A percentile compares a stretch with the other conserved stretches of the same genome.
phyloP scores from a whole-genome alignment of 768 basidiomycete species.

The Suillus cothurnatus region DNA sequence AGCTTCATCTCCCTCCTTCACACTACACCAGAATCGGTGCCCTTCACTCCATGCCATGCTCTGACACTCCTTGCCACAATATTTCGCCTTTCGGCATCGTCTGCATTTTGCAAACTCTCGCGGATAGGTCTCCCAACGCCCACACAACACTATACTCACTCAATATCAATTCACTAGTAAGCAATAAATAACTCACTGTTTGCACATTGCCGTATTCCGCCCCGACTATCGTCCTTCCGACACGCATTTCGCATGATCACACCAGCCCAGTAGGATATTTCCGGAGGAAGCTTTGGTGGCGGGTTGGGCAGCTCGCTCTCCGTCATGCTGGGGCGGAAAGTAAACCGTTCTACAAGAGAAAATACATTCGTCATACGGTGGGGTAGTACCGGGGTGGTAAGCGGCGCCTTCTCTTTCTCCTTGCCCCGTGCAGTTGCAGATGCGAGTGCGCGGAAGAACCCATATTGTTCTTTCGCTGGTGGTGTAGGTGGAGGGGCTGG shows the following conservation, averaged over 20 bases:
- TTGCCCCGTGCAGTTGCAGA: constrained; percentile 47
- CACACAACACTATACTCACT: constrained; percentile 75
- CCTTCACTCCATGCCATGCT: constrained; percentile 96
- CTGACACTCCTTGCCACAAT: constrained; percentile 97
- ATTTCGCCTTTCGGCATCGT: constrained; percentile 96
- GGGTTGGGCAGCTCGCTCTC: constrained; percentile 73
- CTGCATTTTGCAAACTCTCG: constrained; percentile 97
- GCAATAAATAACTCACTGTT: constrained; percentile 66
- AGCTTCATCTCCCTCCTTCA: constrained; percentile 53
- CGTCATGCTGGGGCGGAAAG: constrained; percentile 85
- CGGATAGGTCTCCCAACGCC: constrained; percentile 89
- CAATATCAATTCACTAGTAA: background rate
- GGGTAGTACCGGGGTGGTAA: constrained; percentile 23
- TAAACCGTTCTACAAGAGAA: constrained; percentile 94
- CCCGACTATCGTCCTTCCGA: constrained; percentile 90
- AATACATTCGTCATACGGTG: constrained; percentile 86
- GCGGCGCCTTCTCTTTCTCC: constrained; percentile 44
- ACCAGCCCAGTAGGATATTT: constrained; percentile 99
- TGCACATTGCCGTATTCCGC: constrained; percentile 96
- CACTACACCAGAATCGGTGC: constrained; percentile 92
- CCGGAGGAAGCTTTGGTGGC: constrained; percentile 73
- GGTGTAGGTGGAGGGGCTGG: constrained; percentile 12
- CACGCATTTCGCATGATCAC: constrained; percentile 99
- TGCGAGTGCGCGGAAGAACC: constrained; percentile 50
- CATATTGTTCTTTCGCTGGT: constrained; percentile 35